A percentile compares a stretch with the other conserved stretches of the same genome.
Conservation (phyloP, 495 filamentous ascomycete genomes). For the Entonaema liquescens region DNA sequence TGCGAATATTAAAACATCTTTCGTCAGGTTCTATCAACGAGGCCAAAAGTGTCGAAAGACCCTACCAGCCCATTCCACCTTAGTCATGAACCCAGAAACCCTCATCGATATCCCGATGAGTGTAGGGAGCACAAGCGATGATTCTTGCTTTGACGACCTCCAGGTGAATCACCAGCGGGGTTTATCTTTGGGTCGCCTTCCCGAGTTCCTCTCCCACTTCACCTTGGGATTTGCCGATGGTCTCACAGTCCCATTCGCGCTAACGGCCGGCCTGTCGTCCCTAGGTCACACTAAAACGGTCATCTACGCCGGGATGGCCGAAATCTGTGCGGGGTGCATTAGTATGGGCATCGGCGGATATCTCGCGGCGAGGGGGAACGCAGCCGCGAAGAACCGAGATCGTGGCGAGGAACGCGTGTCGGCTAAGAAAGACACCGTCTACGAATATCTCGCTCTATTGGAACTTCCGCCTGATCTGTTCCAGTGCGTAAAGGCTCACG, state of each 20-base stretch:
- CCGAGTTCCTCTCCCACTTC: slow-evolving; percentile 52
- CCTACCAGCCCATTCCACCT: slow-evolving; percentile 25
- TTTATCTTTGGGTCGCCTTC: slow-evolving; percentile 16
- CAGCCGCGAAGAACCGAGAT: slow-evolving; percentile 32
- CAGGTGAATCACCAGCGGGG: not conserved
- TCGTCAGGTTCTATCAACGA: slow-evolving; percentile 2
- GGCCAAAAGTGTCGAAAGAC: slow-evolving; percentile 9
- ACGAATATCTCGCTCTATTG: slow-evolving; percentile 48
- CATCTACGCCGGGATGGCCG: slow-evolving; percentile 72
- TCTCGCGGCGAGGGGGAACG: slow-evolving; percentile 76
- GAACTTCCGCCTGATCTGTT: slow-evolving; percentile 74
- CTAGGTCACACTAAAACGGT: slow-evolving; percentile 70
- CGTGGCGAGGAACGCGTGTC: slow-evolving; percentile 12
- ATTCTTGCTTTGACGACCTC: slow-evolving; percentile 5
- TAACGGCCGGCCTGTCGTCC: slow-evolving; percentile 70
- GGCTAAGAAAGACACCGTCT: slow-evolving; percentile 16
- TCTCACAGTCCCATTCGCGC: slow-evolving; percentile 70
- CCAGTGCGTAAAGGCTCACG: slow-evolving; percentile 68
- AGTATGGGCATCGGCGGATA: slow-evolving; percentile 77
- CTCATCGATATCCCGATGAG: not conserved
- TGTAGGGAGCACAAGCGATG: not conserved
- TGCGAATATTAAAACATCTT: slow-evolving; percentile 13
- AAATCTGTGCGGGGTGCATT: slow-evolving; percentile 72
- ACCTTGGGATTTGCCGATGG: slow-evolving; percentile 69
- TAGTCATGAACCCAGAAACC: slow-evolving; percentile 17